Base-by-base conservation (phyloP, 805 yeast species). In the Cyberlindnera samutprakarnensis region DNA sequence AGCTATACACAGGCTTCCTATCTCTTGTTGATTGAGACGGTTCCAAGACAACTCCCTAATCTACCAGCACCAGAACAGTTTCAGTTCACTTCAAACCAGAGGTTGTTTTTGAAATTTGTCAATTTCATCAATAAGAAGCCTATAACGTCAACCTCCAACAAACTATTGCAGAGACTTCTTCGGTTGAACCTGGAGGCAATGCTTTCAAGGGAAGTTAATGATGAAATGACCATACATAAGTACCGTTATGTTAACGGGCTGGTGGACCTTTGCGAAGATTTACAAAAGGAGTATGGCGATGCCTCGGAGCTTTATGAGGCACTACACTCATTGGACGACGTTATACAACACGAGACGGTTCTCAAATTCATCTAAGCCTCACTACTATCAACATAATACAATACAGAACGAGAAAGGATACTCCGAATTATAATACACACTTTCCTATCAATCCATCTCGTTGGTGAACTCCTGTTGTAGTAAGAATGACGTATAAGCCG, bases 291-390 rank as follows among this genome's bases (percentile, higher is more conserved):
- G 15, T 34, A 29, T 16, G 13, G 31, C 4, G 28, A 16, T 13
- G 21, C 20, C 11, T 31, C 22, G 1, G 22, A 28, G 12, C 19
- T 43, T 26, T 19, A 36, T 4, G 12, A 18, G 14, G 18, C 27
- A n/a, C 24, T 38, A 3, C 39, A 41, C 17, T 33, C 34, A 49
- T 35, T 73, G 75, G 79, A 40, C 14, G 44, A 35, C 5, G 36
- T 27, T 4, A 32, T 39, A 12, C 19, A 28, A 11, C 28, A 31
- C 25, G 44, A 40, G 30, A 35, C 41, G 3, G 44, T 33, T 4
- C 22, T 40, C 13, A 40, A 36, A 14, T 40, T 40, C 21, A 37
- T 40, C 19, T 40, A 18, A 22, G 7, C n/a, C n/a, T 23, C n/a
- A 23, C 14, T 6, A 23, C 12, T 23, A 11, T 23, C 14, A 12